Conservation (phyloP, 2,329 filamentous ascomycete genomes). For the Colletotrichum echinochloae region DNA sequence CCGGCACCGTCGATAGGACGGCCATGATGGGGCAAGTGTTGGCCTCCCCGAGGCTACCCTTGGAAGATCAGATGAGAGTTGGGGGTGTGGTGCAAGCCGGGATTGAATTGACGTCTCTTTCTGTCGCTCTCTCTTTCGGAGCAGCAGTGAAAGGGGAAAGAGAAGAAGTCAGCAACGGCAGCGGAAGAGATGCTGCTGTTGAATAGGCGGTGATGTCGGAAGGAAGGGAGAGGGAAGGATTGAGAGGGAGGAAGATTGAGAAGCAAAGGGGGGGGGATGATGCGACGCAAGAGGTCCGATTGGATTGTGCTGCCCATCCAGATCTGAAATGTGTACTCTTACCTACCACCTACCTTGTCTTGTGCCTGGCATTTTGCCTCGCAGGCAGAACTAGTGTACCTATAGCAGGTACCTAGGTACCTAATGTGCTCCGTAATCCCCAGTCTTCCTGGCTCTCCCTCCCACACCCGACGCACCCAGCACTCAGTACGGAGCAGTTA, state of each 20-base stretch:
- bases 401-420: background rate
- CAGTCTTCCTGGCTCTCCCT: background rate
- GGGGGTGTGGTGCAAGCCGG: constrained; percentile 3
- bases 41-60: constrained; percentile 39
- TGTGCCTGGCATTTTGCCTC: constrained; percentile 1
- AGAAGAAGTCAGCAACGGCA: background rate
- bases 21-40: constrained; percentile 41
- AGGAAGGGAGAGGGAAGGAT: constrained; percentile 6
- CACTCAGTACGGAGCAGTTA: background rate
- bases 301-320: constrained; percentile 5
- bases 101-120: constrained; percentile 27
- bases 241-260: constrained; percentile 15
- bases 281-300: background rate
- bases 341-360: constrained; percentile 2
- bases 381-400: background rate
- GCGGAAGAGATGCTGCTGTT: constrained; percentile 1
- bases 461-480: background rate
- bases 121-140: background rate
- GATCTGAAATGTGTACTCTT: constrained; percentile 23
- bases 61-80: constrained; percentile 23
- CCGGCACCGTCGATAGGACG: constrained; percentile 42
- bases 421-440: background rate
- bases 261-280: background rate
- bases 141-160: background rate
- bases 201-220: constrained; percentile 1